Evolutionary conservation across 1,284 basidiomycete species (phyloP).

Genomic region (Pholiota adiposa): DNA sequence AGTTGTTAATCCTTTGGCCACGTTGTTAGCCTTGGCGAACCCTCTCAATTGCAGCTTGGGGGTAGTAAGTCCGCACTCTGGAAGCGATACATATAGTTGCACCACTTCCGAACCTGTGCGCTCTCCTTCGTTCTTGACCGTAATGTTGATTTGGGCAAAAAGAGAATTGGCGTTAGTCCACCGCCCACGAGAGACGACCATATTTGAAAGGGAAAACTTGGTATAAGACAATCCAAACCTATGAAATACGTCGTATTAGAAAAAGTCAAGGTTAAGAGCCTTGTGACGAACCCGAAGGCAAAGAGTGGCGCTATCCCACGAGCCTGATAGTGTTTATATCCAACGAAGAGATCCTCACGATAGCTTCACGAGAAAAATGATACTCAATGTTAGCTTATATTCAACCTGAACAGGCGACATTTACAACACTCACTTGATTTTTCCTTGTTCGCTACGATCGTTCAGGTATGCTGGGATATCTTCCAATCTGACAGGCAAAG

Average conservation of each 20-base stretch:
- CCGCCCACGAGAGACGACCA: conserved; percentile 37
- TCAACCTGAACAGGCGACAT: neutral
- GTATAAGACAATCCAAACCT: conserved; percentile 77
- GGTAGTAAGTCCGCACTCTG: conserved; percentile 55
- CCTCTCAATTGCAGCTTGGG: conserved; percentile 62
- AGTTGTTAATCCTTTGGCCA: conserved; percentile 47
- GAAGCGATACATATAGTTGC: conserved; percentile 69
- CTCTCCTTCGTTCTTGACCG: conserved; percentile 60
- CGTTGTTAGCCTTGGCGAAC: conserved; percentile 57
- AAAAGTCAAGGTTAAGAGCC: neutral
- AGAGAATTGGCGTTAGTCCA: conserved; percentile 38
- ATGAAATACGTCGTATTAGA: neutral
- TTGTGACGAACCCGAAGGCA: conserved; percentile 63
- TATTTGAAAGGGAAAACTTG: conserved; percentile 58
- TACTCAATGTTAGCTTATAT: neutral
- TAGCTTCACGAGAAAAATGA: conserved; percentile 40
- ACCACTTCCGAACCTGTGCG: conserved; percentile 65
- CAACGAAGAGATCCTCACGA: conserved; percentile 69
- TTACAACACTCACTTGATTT: conserved; percentile 48
- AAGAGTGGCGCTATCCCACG: conserved; percentile 62
- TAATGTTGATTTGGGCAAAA: conserved; percentile 48
- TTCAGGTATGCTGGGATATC: conserved; percentile 70
- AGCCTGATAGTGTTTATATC: conserved; percentile 74
- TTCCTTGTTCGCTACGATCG: conserved; percentile 63
- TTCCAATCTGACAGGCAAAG: conserved; percentile 64